Base-by-base conservation (phyloP, 2,329 filamentous ascomycete species). In the Graphilbum ipis-grandicollis region DNA sequence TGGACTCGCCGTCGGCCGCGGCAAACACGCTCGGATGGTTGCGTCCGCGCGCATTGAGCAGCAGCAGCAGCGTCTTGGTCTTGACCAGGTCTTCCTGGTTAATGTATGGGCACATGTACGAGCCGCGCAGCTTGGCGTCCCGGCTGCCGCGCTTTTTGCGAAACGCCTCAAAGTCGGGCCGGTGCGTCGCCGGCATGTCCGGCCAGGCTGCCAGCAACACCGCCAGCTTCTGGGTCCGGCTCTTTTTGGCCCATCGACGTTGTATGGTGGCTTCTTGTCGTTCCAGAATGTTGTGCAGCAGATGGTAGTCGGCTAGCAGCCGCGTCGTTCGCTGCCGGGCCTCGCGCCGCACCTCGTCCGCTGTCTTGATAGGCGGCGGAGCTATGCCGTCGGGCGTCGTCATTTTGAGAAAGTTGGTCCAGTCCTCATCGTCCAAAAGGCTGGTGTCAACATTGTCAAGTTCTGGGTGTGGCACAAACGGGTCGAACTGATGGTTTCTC, bases 161-260 rank as follows among this genome's bases (percentile, higher is more conserved):
- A 5, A 34, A 9, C 2, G 34, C 34, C 4, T 47, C 47, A 19
- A 69, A 65, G 39, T 75, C 69, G 0, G 69, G 67, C 0, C 65
- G 63, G 47, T 74, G 68, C 0, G 36, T 44, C 1, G 43, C 33
- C 0, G 66, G 45, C 57, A 75, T 71, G 17, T 52, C 50, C 0
- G 66, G 66, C 63, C 63, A 69, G 2, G 52, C 55, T n/a, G 51
- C 45, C 1, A 65, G 46, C 3, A 75, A 49, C 3, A 71, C 52
- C 3, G 58, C 53, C 9, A 55, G 52, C 14, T 61, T 54, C 47
- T 72, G 62, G 13, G 51, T 34, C 10, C 53, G 55, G 2, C 55
- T 60, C 50, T 70, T 71, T 45, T 72, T 72, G 3, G 45, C 41
- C 69, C 68, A 76, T 29, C 68, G 58, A 42, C 60, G 67, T 37